Percentiles rank a stretch among this genome's conserved stretches.
phyloP scores from a whole-genome alignment of 805 yeast species.

The Ogataea philodendri region DNA sequence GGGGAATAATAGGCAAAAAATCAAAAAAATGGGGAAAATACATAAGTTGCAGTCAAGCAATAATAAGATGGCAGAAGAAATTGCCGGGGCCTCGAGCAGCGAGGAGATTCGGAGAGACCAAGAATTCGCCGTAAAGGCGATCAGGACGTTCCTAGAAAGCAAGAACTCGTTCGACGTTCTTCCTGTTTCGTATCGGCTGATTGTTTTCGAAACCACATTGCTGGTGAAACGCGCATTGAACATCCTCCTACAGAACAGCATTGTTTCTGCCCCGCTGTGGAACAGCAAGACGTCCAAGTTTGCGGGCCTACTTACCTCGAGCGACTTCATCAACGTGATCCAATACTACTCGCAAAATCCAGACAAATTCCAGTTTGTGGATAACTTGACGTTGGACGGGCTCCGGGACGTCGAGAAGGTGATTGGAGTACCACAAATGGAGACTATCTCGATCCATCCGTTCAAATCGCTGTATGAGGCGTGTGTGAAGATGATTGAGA shows the following conservation, averaged over 20 bases:
- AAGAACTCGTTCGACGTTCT: constrained; percentile 95
- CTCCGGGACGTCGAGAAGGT: constrained; percentile 82
- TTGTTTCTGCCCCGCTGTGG: constrained; percentile 97
- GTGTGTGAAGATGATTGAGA: constrained; percentile 83
- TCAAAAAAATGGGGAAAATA: constrained; percentile 5
- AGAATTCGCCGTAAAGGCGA: constrained; percentile 73
- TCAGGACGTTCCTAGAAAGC: constrained; percentile 77
- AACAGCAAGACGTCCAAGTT: constrained; percentile 82
- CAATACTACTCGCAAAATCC: constrained; percentile 91
- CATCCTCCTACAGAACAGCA: constrained; percentile 85
- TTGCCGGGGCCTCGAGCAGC: constrained; percentile 12
- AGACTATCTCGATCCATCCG: constrained; percentile 86
- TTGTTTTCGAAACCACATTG: constrained; percentile 89
- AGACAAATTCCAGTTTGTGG: constrained; percentile 83
- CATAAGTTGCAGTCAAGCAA: constrained; percentile 4
- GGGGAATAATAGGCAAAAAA: neutral
- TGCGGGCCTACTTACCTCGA: constrained; percentile 90
- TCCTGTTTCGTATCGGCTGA: constrained; percentile 90
- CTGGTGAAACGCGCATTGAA: constrained; percentile 87
- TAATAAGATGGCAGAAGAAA: constrained; percentile 7
- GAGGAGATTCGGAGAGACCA: constrained; percentile 55
- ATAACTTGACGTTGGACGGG: constrained; percentile 80
- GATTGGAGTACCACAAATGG: constrained; percentile 82
- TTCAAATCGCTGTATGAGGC: constrained; percentile 88
- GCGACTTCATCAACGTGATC: constrained; percentile 91